These are phyloP conservation scores for Nakaseomyces kungkrabaensis DNA, from an alignment of 1,139 yeast species.

Conservation along the genomic window DNA sequence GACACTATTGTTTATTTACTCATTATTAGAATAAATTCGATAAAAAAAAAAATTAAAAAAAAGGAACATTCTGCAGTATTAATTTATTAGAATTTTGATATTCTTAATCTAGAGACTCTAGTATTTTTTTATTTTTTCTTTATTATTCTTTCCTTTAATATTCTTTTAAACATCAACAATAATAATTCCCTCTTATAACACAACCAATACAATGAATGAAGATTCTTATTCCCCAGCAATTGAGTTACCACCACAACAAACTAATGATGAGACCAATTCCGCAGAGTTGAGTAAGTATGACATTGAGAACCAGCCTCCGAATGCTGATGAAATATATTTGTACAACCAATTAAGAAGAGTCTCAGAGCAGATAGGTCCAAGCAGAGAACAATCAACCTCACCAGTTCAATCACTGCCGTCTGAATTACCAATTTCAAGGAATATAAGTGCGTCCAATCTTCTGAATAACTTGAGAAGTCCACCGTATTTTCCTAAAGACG, in stretches of 20 bases:
- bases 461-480: neutral
- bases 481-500: neutral
- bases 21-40: no score
- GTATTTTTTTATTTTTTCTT: no score
- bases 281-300: neutral
- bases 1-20: neutral
- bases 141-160: neutral
- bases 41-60: neutral
- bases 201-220: neutral
- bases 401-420: conserved; percentile 2
- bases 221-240: neutral
- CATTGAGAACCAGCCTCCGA: neutral
- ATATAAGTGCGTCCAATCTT: neutral
- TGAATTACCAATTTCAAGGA: neutral
- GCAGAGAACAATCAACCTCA: neutral
- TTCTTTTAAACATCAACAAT: neutral
- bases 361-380: neutral
- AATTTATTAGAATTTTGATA: no score
- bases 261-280: neutral
- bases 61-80: neutral
- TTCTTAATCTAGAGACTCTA: no score
- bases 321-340: neutral
- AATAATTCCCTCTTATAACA: neutral
- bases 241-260: neutral
- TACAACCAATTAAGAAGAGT: neutral